phyloP scores from a whole-genome alignment of 495 filamentous ascomycete genomes.

The Penicillium samsonianum region DNA sequence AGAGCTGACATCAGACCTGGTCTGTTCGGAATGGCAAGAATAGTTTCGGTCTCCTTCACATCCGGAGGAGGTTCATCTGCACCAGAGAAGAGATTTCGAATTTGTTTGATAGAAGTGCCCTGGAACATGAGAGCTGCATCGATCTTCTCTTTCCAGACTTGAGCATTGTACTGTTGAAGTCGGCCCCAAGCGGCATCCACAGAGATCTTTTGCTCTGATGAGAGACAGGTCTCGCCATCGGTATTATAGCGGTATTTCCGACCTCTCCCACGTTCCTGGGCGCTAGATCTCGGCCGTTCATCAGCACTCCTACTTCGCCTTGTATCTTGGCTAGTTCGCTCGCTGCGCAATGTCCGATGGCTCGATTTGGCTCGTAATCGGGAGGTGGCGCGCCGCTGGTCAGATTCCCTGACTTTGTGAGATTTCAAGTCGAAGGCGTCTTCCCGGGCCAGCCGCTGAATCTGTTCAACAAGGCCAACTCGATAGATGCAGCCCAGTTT shows the following conservation, averaged over 20 bases:
- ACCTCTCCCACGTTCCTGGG: constrained; percentile 35
- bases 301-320: constrained; percentile 58
- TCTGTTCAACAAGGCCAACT: constrained; percentile 81
- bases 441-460: constrained; percentile 83
- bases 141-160: constrained; percentile 91
- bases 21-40: constrained; percentile 83
- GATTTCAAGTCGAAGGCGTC: constrained; percentile 86
- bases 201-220: constrained; percentile 66
- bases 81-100: constrained; percentile 80
- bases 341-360: constrained; percentile 46
- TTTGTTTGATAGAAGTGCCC: constrained; percentile 71
- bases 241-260: constrained; percentile 74
- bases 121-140: constrained; percentile 71
- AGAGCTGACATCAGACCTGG: constrained; percentile 78
- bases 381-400: constrained; percentile 53
- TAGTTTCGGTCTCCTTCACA: constrained; percentile 76
- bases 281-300: constrained; percentile 37
- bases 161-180: constrained; percentile 77
- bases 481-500: constrained; percentile 92
- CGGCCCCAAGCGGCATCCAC: constrained; percentile 71
- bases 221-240: constrained; percentile 69
- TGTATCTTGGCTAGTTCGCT: constrained; percentile 45
- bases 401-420: constrained; percentile 73
- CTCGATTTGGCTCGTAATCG: constrained; percentile 56
- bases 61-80: constrained; percentile 79